Evolutionary conservation across 371 early-diverging fungal genomes (phyloP), one percentile per base, ranked within the genome.

Genomic region (Chytridium lagenaria): DNA sequence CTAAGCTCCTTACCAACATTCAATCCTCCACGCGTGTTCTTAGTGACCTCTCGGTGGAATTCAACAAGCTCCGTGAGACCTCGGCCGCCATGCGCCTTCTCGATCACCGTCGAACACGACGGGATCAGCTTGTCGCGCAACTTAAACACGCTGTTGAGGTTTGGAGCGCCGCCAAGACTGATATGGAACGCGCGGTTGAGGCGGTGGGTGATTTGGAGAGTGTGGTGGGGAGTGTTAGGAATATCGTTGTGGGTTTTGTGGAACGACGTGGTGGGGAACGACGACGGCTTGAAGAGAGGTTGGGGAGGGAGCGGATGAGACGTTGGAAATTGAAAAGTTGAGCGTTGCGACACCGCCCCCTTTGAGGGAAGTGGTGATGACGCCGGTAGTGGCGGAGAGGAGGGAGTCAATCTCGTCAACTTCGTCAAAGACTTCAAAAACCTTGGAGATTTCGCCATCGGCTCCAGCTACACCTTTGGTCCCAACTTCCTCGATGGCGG

Each of bases 191-290:
- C 69, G 95, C 93, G 0, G 83, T 90, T n/a, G 85, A 90, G 59
- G 95, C 92, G 74, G 95, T 95, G 72, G 81, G 87, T 23, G 88
- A 90, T 65, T 70, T 95, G 59, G 80, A 83, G 16, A 92, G 90
- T 22, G 79, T 90, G 34, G 85, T 93, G 12, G 88, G 87, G 38
- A 80, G 85, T 26, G 85, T 94, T 38, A 77, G 77, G 31, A 80
- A 81, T 34, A 90, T 89, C 37, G 88, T 90, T n/a, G 81, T 85
- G 10, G 86, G 87, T 30, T 94, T 93, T 80, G 86, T 89, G 3
- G 69, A 83, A 1, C 84, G 90, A 22, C 87, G 97, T 30, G 82
- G 78, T 30, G 83, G 89, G 22, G 94, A 94, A 75, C 87, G 93
- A 30, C 82, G 81, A 1, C 81, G 85, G 79, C 94, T 38, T 87